A percentile compares a stretch with the other conserved stretches of the same genome.
Evolutionary conservation across 257 asterid species (phyloP).

Genomic region (Solanum phureja): DNA sequence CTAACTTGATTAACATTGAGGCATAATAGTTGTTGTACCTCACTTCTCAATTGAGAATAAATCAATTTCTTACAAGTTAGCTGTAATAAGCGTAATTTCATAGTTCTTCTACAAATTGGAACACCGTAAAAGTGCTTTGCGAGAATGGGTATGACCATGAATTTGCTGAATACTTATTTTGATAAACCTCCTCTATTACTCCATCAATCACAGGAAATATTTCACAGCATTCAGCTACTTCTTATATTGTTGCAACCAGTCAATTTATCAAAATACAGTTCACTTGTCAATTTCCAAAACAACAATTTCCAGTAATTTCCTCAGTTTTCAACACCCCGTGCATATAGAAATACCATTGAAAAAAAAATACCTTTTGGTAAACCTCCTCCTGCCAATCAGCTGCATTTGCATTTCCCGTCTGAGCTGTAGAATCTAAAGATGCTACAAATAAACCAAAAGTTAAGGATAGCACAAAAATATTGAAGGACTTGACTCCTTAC

Average conservation of each 20-base stretch:
- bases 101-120: not conserved
- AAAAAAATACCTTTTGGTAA: constrained; percentile 65
- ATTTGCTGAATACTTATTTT: not conserved
- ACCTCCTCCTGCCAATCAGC: constrained; percentile 96
- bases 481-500: not conserved
- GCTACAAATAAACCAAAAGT: constrained; percentile 22
- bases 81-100: not conserved
- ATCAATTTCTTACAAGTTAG: not conserved
- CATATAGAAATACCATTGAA: not conserved
- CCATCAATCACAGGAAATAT: not conserved
- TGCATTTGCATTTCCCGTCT: constrained; percentile 56
- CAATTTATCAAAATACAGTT: not conserved
- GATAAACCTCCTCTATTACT: not conserved
- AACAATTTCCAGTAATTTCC: not conserved
- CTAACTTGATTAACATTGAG: not conserved
- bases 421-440: constrained; percentile 78
- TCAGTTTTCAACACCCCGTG: not conserved
- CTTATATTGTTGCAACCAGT: not conserved
- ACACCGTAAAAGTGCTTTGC: not conserved
- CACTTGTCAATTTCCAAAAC: not conserved
- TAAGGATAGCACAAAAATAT: not conserved
- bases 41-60: not conserved
- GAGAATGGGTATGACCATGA: not conserved
- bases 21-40: not conserved
- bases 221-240: not conserved